A percentile compares a stretch with the other conserved stretches of the same genome.
These are phyloP conservation scores for Rhizophagus clarus DNA, from an alignment of 192 early-diverging fungal species.

Conservation along the genomic window DNA sequence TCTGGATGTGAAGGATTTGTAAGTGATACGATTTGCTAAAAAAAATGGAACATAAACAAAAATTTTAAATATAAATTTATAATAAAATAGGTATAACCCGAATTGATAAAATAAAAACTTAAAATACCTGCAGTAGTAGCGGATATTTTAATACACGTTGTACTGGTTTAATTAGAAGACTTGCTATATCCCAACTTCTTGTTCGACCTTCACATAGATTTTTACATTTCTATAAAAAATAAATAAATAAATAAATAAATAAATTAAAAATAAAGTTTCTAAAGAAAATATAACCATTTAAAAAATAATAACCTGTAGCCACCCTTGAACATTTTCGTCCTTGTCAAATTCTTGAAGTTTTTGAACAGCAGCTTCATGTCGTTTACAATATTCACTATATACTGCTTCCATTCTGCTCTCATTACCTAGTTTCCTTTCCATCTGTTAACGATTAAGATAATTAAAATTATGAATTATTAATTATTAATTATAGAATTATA, in stretches of 20 bases:
- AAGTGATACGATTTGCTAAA: conserved; percentile 54
- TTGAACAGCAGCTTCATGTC: conserved; percentile 68
- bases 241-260: conserved; percentile 32
- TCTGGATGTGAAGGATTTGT: conserved; percentile 62
- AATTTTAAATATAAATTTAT: conserved; percentile 29
- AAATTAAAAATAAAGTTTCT: neutral
- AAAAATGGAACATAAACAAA: neutral
- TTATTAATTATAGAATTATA: neutral
- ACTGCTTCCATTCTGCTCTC: conserved; percentile 49
- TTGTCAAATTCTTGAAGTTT: conserved; percentile 63
- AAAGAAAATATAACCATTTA: neutral
- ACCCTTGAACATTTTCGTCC: conserved; percentile 43
- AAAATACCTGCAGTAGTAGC: conserved; percentile 70
- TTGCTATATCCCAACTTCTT: conserved; percentile 89
- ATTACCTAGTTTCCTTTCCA: neutral
- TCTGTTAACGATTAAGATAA: neutral
- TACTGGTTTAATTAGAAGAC: conserved; percentile 93
- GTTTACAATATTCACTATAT: conserved; percentile 77
- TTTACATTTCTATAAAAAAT: conserved; percentile 55
- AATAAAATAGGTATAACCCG: neutral
- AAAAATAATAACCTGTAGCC: conserved; percentile 46
- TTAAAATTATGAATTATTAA: neutral
- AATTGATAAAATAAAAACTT: neutral
- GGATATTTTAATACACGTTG: conserved; percentile 98
- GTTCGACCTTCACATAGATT: conserved; percentile 69